Evolutionary conservation across 78 protist species (phyloP), one percentile per base, ranked within the genome.

Genomic region (Polysphondylium violaceum): DNA sequence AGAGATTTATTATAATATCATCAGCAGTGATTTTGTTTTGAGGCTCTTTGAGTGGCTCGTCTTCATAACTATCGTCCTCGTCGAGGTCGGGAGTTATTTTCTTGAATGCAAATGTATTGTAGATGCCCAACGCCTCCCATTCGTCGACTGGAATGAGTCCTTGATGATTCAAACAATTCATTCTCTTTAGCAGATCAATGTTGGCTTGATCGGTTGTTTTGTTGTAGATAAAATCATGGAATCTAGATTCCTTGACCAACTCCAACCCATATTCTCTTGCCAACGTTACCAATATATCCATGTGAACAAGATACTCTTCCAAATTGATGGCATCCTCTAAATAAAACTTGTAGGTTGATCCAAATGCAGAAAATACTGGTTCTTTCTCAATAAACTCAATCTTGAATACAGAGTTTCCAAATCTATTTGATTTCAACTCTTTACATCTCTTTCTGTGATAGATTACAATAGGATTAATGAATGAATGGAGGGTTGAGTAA

Each of bases 71-170:
- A n/a, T n/a, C n/a, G n/a, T n/a, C n/a, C n/a, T n/a, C n/a, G n/a
- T n/a, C n/a, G n/a, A n/a, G n/a, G n/a, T n/a, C n/a, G n/a, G n/a
- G n/a, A n/a, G n/a, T n/a, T n/a, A 72, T 12, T 23, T 88, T 88
- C 25, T 51, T 76, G 19, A 88, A 88, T 8, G 76, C 85, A 63
- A 88, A 69, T 21, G 59, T 35, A 25, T 63, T 60, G 61, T 88
- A 88, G 17, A 88, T 73, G 17, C 77, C 63, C 1, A 78, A 27
- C 35, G 94, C 94, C 1, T 88, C 94, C 94, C 94, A 88, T 14
- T 88, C 87, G 12, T 78, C 87, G 63, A 51, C 40, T 5, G 94
- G 40, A 6, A 88, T 61, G 1, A 83, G 55, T 31, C 81, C 69
- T 25, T 40, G 25, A 11, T 56, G 29, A 67, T 69, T 73, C 6